A percentile compares a stretch with the other conserved stretches of the same genome.
Evolutionary conservation across 805 yeast species (phyloP).

Genomic region (Saccharomycopsis oosterbeekiorum): DNA sequence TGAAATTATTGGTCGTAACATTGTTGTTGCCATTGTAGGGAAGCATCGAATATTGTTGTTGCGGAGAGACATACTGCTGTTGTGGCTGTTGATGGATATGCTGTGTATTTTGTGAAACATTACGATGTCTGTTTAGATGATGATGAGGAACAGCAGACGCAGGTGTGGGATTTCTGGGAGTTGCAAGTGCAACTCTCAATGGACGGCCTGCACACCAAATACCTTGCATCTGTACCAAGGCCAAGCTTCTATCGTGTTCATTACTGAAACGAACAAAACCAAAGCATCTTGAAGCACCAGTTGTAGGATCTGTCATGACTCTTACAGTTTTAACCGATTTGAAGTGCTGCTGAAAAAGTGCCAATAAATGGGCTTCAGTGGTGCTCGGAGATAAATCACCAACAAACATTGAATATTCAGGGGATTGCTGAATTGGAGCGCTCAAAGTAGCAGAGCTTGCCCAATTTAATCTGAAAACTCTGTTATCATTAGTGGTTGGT

Average conservation of each 20-base stretch:
- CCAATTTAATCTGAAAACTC: slow-evolving; percentile 71
- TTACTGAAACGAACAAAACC: slow-evolving; percentile 61
- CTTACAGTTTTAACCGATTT: slow-evolving; percentile 66
- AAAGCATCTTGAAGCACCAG: slow-evolving; percentile 29
- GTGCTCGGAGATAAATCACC: slow-evolving; percentile 74
- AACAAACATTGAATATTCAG: slow-evolving; percentile 72
- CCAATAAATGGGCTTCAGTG: slow-evolving; percentile 68
- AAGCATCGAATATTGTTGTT: neutral
- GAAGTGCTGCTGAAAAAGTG: slow-evolving; percentile 59
- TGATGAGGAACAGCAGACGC: slow-evolving; percentile 5
- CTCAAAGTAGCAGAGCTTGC: slow-evolving; percentile 72
- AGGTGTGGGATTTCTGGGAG: slow-evolving; percentile 46
- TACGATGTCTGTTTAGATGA: neutral
- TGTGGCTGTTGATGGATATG: neutral
- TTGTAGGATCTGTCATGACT: slow-evolving; percentile 78
- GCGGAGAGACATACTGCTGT: neutral
- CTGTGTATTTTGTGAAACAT: neutral
- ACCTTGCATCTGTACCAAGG: slow-evolving; percentile 68
- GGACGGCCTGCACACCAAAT: slow-evolving; percentile 73
- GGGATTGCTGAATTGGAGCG: slow-evolving; percentile 62
- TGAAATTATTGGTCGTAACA: neutral
- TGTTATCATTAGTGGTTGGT: slow-evolving; percentile 45
- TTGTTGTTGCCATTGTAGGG: neutral
- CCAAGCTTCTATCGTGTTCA: slow-evolving; percentile 58
- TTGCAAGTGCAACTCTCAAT: slow-evolving; percentile 67